Conservation (phyloP, 1,284 basidiomycete species). For the Afroboletus lepidellus region DNA sequence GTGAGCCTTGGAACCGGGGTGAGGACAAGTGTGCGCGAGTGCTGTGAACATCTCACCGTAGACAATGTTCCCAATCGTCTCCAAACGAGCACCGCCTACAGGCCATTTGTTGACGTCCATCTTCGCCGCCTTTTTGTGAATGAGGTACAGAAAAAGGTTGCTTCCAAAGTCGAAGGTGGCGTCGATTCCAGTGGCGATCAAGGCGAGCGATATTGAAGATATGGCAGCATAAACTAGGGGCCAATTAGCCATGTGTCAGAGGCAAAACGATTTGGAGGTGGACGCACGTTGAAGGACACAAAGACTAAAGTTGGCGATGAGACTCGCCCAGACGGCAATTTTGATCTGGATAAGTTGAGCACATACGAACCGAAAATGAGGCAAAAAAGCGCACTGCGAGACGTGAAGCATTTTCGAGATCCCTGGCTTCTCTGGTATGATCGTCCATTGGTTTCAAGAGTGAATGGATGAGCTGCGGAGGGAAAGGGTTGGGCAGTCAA, state of each 20-base stretch:
- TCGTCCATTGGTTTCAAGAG: constrained; percentile 89
- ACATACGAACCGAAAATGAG: constrained; percentile 14
- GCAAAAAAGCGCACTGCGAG: constrained; percentile 52
- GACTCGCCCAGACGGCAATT: constrained; percentile 84
- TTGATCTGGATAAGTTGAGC: constrained; percentile 58
- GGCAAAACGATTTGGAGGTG: not conserved
- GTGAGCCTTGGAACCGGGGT: constrained; percentile 50
- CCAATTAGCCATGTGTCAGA: not conserved
- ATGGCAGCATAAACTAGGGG: constrained; percentile 82
- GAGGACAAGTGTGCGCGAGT: not conserved
- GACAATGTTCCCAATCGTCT: constrained; percentile 89
- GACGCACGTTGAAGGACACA: constrained; percentile 66
- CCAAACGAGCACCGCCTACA: constrained; percentile 85
- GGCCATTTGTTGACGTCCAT: constrained; percentile 89
- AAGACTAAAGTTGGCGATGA: constrained; percentile 73
- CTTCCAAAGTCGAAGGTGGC: constrained; percentile 90
- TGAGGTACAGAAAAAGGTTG: constrained; percentile 81
- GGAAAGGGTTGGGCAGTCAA: constrained; percentile 2
- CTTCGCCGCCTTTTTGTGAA: constrained; percentile 72
- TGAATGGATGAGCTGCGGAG: constrained; percentile 67
- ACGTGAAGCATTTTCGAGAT: constrained; percentile 61
- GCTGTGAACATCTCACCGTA: constrained; percentile 57
- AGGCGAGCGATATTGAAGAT: constrained; percentile 80
- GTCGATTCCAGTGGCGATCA: constrained; percentile 89
- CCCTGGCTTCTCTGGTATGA: constrained; percentile 73